Conservation (phyloP, 257 asterid species). For the Orobanche coerulescens region DNA sequence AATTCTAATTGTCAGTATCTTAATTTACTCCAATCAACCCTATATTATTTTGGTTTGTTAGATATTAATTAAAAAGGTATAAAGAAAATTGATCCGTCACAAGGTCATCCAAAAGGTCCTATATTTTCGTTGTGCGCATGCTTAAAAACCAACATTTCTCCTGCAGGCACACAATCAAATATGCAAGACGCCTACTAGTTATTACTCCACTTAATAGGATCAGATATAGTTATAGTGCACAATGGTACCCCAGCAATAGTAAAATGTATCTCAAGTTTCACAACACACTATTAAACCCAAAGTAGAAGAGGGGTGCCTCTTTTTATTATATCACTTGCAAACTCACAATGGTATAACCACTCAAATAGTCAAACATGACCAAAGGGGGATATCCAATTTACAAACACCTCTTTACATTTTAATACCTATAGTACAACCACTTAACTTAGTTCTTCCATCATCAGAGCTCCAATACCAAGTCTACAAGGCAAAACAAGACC, state of each 20-base stretch:
- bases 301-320: constrained; percentile 17
- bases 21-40: too few species aligned
- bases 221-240: constrained; percentile 7
- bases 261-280: constrained; percentile 16
- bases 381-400: constrained; percentile 10
- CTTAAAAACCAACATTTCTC: not conserved
- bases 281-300: constrained; percentile 24
- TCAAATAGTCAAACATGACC: constrained; percentile 28
- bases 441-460: constrained; percentile 24
- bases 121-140: constrained; percentile 1
- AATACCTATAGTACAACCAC: constrained; percentile 5
- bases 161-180: not conserved
- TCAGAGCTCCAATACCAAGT: constrained; percentile 89
- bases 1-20: too few species aligned
- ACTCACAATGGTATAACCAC: constrained; percentile 21
- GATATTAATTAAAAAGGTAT: too few species aligned
- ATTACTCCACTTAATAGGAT: not conserved
- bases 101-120: too few species aligned
- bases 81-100: too few species aligned
- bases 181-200: constrained; percentile 7
- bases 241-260: constrained; percentile 6
- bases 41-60: too few species aligned
- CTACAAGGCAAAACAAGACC: constrained; percentile 40
- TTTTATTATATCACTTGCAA: constrained; percentile 27
- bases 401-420: constrained; percentile 18